Percentiles rank a stretch among this genome's conserved stretches.
Evolutionary conservation across 2,329 filamentous ascomycete species (phyloP).

Genomic region (Alternaria postmessia): DNA sequence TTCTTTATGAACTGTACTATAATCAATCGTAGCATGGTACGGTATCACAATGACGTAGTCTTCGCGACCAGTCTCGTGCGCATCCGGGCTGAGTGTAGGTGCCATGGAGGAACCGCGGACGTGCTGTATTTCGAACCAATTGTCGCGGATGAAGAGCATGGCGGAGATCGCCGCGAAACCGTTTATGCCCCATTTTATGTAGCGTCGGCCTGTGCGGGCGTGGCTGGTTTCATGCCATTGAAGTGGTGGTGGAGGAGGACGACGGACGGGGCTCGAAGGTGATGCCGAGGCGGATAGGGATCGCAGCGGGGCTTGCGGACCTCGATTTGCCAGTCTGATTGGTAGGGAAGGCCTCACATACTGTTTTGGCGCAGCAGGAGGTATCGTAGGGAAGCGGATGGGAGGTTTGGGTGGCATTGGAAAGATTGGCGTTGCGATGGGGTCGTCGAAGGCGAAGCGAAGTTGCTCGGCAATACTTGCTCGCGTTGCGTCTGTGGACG

Average conservation of each 20-base stretch:
- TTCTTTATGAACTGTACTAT: neutral
- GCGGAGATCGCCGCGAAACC: conserved; percentile 23
- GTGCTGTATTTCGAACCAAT: conserved; percentile 47
- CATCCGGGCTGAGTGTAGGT: conserved; percentile 55
- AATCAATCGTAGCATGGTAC: conserved; percentile 2
- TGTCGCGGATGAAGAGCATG: conserved; percentile 51
- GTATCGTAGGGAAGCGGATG: conserved; percentile 23
- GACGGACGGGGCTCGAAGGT: conserved; percentile 6
- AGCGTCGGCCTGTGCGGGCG: conserved; percentile 19
- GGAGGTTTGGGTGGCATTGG: conserved; percentile 40
- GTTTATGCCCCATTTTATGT: conserved; percentile 22
- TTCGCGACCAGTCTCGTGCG: conserved; percentile 48
- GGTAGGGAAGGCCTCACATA: conserved; percentile 6
- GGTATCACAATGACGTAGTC: conserved; percentile 53
- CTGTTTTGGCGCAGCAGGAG: conserved; percentile 6
- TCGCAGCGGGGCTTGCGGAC: conserved; percentile 9
- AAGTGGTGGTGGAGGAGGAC: conserved; percentile 9
- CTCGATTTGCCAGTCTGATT: neutral
- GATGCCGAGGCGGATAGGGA: conserved; percentile 6
- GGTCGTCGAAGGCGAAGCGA: conserved; percentile 1
- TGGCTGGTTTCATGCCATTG: conserved; percentile 14
- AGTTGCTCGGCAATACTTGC: conserved; percentile 16
- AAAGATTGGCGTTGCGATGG: neutral
- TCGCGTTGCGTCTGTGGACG: conserved; percentile 6
- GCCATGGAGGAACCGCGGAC: conserved; percentile 56